Evolutionary conservation across 768 basidiomycete species (phyloP).

Genomic region (Tremella yokohamensis): DNA sequence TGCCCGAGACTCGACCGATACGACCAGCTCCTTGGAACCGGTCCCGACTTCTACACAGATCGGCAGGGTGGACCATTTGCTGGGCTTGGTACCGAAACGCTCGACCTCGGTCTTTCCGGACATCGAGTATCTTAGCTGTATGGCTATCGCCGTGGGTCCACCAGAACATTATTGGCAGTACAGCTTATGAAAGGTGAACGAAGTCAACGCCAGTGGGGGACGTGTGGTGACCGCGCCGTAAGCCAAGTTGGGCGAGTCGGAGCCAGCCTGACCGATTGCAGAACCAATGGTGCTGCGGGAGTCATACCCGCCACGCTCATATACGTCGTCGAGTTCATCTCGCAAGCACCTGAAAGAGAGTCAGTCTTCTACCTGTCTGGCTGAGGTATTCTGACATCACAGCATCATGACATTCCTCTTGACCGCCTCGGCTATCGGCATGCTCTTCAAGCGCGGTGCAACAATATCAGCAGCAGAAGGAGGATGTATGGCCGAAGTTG

Average conservation of each 20-base stretch:
- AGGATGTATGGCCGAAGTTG: conserved; percentile 62
- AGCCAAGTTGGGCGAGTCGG: too few relatives aligned
- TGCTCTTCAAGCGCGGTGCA: conserved; percentile 95
- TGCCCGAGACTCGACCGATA: not conserved
- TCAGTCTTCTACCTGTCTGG: conserved; percentile 12
- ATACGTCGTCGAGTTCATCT: conserved; percentile 85
- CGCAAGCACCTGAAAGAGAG: conserved; percentile 83
- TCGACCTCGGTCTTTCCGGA: conserved; percentile 70
- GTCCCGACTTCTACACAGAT: conserved; percentile 48
- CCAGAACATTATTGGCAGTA: not conserved
- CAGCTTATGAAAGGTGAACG: conserved; percentile 65
- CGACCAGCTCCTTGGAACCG: not conserved
- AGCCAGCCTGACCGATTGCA: conserved; percentile 36
- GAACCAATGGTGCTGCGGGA: conserved; percentile 82
- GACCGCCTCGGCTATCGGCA: conserved; percentile 63
- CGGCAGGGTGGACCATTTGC: conserved; percentile 73
- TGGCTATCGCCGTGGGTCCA: conserved; percentile 62
- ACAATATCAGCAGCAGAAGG: conserved; percentile 96
- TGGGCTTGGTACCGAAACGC: conserved; percentile 66
- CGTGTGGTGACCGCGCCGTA: conserved; percentile 82
- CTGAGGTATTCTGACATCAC: not conserved
- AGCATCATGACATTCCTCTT: conserved; percentile 76
- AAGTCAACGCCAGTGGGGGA: conserved; percentile 68
- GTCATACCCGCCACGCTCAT: conserved; percentile 79
- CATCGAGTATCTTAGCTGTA: conserved; percentile 87